Conservation (phyloP, 208 protist genomes). For the Wallacemonas rigidus region DNA sequence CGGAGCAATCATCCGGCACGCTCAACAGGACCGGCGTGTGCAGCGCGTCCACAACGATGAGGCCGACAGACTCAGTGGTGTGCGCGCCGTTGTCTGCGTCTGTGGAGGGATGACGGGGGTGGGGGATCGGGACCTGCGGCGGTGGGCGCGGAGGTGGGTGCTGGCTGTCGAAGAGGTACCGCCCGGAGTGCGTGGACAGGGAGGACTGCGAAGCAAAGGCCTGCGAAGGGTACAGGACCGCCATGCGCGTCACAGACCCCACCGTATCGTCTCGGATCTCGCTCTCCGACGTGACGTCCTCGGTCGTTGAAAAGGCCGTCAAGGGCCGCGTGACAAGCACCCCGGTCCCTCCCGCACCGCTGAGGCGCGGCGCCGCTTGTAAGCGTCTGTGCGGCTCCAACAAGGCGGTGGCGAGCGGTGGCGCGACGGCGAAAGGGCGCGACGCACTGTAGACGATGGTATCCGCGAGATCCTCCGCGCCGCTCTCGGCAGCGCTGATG, state of each 20-base stretch:
- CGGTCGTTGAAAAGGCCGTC: background rate
- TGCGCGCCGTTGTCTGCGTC: no score
- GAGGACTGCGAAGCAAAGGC: background rate
- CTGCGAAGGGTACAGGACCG: constrained; percentile 5
- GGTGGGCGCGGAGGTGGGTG: background rate
- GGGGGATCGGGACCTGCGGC: background rate
- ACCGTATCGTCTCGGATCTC: constrained; percentile 13
- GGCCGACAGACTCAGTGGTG: background rate
- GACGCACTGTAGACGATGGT: constrained; percentile 10
- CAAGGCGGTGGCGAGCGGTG: background rate
- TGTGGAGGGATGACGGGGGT: background rate
- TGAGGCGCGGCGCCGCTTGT: background rate
- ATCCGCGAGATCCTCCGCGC: constrained; percentile 2
- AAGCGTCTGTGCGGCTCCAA: background rate
- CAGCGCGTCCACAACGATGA: background rate
- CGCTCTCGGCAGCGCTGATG: background rate
- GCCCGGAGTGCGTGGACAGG: background rate
- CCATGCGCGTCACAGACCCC: constrained; percentile 4
- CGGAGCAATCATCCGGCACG: background rate
- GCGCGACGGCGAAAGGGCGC: background rate
- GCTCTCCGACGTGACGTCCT: constrained; percentile 1
- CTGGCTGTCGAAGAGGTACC: no score
- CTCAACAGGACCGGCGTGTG: background rate
- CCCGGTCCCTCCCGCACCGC: background rate
- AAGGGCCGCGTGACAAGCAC: background rate